Conservation (phyloP, 768 basidiomycete genomes). For the Suillus decipiens region DNA sequence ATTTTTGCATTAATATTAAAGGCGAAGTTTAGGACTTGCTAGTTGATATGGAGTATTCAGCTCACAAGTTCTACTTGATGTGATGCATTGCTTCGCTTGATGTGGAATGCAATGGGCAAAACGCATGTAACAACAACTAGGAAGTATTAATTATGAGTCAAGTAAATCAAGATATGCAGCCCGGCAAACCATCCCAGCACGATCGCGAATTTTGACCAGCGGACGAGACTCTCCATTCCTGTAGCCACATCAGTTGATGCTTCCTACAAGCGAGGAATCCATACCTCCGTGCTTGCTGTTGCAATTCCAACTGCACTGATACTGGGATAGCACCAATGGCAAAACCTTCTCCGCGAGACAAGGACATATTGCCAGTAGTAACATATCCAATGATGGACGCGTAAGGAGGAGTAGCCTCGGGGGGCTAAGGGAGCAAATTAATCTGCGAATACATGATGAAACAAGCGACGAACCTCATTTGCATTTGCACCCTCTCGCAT, state of each 20-base stretch:
- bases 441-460: background rate
- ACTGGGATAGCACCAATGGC: slow-evolving; percentile 77
- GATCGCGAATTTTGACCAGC: slow-evolving; percentile 67
- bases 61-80: background rate
- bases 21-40: background rate
- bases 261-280: slow-evolving; percentile 11
- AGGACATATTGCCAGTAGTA: slow-evolving; percentile 81
- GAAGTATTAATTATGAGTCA: slow-evolving; percentile 20
- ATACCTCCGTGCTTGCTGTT: slow-evolving; percentile 49
- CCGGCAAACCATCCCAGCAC: slow-evolving; percentile 55
- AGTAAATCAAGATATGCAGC: slow-evolving; percentile 47
- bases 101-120: background rate
- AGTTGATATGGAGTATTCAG: background rate
- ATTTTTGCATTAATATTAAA: background rate
- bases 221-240: slow-evolving; percentile 34
- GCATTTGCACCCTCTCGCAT: slow-evolving; percentile 22
- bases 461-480: slow-evolving; percentile 31
- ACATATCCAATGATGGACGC: slow-evolving; percentile 73
- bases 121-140: background rate
- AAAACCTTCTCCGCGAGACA: slow-evolving; percentile 74
- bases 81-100: background rate
- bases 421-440: slow-evolving; percentile 39
- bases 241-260: background rate
- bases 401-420: slow-evolving; percentile 42
- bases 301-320: slow-evolving; percentile 48